A percentile compares a stretch with the other conserved stretches of the same genome.
Evolutionary conservation across 495 filamentous ascomycete genomes (phyloP).

Genomic region (Neurospora sp.): DNA sequence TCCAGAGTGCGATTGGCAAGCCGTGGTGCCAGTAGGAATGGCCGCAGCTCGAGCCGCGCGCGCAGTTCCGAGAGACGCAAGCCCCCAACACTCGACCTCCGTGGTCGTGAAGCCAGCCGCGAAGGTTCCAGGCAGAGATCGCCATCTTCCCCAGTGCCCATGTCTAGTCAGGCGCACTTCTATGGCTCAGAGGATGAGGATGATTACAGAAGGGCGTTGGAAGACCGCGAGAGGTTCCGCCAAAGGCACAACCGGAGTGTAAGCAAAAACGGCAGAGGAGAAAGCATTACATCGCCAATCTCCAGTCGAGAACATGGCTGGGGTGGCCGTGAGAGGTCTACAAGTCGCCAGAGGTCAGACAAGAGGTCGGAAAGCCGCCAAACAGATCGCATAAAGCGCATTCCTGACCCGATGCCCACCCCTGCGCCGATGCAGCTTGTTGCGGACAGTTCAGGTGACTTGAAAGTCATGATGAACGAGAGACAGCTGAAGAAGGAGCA

Average conservation of each 20-base stretch:
- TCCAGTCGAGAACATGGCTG: constrained; percentile 9
- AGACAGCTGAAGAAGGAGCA: constrained; percentile 57
- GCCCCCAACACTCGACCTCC: constrained; percentile 40
- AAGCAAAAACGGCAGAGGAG: constrained; percentile 35
- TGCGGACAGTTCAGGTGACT: constrained; percentile 24
- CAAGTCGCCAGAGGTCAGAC: constrained; percentile 12
- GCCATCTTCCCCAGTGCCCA: constrained; percentile 71
- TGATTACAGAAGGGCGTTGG: constrained; percentile 49
- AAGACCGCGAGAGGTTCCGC: constrained; percentile 52
- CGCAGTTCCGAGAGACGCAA: constrained; percentile 34
- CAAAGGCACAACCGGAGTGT: constrained; percentile 47
- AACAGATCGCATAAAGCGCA: constrained; percentile 9
- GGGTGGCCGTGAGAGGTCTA: constrained; percentile 36
- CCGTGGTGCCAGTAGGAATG: constrained; percentile 35
- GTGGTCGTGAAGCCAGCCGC: constrained; percentile 41
- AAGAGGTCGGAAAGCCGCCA: constrained; percentile 42
- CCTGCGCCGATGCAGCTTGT: constrained; percentile 22
- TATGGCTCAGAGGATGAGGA: constrained; percentile 45
- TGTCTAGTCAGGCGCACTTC: constrained; percentile 36
- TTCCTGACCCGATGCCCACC: constrained; percentile 16
- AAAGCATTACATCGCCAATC: constrained; percentile 12
- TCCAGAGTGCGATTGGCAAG: constrained; percentile 24
- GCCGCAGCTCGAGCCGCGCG: constrained; percentile 12
- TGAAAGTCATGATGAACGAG: constrained; percentile 40
- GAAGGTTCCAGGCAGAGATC: constrained; percentile 54